Percentiles rank a stretch among this genome's conserved stretches.
Conservation (phyloP, 148 eudicot species). For the Fagopyrum homotropicum region DNA sequence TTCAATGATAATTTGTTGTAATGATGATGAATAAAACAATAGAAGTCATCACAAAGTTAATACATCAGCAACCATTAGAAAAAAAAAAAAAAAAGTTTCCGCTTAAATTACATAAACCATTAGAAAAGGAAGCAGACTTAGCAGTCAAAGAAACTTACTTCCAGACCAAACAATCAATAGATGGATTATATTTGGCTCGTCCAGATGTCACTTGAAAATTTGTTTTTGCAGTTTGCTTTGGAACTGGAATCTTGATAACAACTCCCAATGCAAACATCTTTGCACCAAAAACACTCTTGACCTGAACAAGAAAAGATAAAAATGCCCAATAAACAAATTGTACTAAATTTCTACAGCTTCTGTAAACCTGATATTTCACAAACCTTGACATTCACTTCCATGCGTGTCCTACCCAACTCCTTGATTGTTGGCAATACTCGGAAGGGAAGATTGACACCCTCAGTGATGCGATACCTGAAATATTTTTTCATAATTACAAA, state of each 20-base stretch:
- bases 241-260: constrained; percentile 91
- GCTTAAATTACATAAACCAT: too few species aligned
- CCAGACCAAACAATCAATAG: constrained; percentile 96
- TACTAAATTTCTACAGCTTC: not conserved
- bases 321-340: not conserved
- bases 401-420: constrained; percentile 94
- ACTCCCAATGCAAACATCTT: constrained; percentile 99
- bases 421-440: constrained; percentile 97
- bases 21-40: not conserved
- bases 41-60: not conserved
- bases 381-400: constrained; percentile 99
- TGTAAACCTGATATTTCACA: constrained; percentile 17
- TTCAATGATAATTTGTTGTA: not conserved
- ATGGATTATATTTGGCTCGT: constrained; percentile 86
- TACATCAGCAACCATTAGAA: not conserved
- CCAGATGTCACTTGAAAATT: constrained; percentile 98
- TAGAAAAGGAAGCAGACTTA: too few species aligned
- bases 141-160: constrained; percentile 54
- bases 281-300: constrained; percentile 96
- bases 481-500: not conserved
- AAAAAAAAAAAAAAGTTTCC: too few species aligned
- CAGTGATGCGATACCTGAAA: constrained; percentile 93
- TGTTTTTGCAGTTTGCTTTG: constrained; percentile 98
- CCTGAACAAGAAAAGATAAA: constrained; percentile 34
- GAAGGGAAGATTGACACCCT: constrained; percentile 98